Percentiles rank a stretch among this genome's conserved stretches.
These are phyloP conservation scores for Gomphus bonarii DNA, from an alignment of 1,284 basidiomycete species.

Conservation along the genomic window DNA sequence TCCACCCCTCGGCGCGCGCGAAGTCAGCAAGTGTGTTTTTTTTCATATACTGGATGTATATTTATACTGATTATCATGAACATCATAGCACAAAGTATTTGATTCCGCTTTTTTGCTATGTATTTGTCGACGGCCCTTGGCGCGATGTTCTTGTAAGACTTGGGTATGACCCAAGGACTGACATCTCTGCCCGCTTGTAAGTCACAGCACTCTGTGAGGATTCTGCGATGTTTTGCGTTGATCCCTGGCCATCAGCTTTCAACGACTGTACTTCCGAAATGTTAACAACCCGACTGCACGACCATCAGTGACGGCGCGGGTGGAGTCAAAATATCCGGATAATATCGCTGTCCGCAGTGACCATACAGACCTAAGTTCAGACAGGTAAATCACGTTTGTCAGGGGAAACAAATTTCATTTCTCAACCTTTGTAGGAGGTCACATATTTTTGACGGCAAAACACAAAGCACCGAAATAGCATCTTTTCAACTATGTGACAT, in stretches of 20 bases:
- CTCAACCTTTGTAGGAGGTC: conserved; percentile 30
- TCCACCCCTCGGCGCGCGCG: conserved; percentile 51
- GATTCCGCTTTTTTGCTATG: conserved; percentile 67
- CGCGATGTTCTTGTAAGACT: conserved; percentile 82
- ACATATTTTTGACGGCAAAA: conserved; percentile 85
- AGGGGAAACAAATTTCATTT: not conserved
- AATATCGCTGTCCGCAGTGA: conserved; percentile 24
- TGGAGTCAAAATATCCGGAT: conserved; percentile 30
- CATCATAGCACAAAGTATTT: conserved; percentile 55
- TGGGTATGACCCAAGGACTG: conserved; percentile 80
- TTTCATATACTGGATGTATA: not conserved
- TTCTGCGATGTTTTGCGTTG: not conserved
- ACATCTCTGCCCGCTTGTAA: conserved; percentile 66
- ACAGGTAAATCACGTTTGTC: not conserved
- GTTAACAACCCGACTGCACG: conserved; percentile 67
- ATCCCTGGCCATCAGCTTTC: conserved; percentile 44
- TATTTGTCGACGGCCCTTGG: conserved; percentile 92
- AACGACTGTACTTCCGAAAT: conserved; percentile 77
- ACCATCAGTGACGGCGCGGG: conserved; percentile 65
- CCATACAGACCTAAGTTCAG: not conserved
- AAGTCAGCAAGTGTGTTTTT: conserved; percentile 55
- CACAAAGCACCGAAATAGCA: conserved; percentile 70
- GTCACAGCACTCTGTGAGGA: conserved; percentile 12
- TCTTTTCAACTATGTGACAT: conserved; percentile 94
- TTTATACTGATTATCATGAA: not conserved